A percentile compares a stretch with the other conserved stretches of the same genome.
Conservation (phyloP, 768 basidiomycete genomes). For the Glaciozyma antarctica region DNA sequence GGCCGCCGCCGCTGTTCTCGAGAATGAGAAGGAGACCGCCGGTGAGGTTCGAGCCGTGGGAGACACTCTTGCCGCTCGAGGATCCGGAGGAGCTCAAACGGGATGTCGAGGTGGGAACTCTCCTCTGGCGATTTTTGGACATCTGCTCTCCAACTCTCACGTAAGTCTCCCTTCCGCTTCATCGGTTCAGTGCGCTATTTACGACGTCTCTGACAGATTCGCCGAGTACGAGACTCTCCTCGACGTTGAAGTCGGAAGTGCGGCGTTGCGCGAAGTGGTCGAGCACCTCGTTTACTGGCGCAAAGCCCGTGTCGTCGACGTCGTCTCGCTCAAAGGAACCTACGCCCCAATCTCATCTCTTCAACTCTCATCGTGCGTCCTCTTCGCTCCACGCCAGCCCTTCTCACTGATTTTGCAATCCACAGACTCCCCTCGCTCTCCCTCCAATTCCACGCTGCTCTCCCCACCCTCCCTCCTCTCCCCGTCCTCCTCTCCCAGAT, state of each 20-base stretch:
- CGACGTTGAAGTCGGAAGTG: constrained; percentile 52
- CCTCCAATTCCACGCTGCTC: constrained; percentile 54
- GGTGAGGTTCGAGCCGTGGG: constrained; percentile 67
- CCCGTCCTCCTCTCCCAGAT: constrained; percentile 65
- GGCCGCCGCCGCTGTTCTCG: constrained; percentile 26
- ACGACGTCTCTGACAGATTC: constrained; percentile 36
- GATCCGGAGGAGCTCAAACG: constrained; percentile 53
- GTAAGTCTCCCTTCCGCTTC: constrained; percentile 45
- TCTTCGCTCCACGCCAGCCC: constrained; percentile 14
- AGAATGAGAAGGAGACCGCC: constrained; percentile 39
- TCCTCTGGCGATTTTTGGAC: constrained; percentile 51
- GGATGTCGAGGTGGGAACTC: constrained; percentile 41
- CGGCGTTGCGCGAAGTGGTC: constrained; percentile 48
- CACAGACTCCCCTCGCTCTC: constrained; percentile 51
- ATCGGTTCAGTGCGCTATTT: no score
- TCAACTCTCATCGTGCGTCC: constrained; percentile 22
- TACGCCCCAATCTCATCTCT: constrained; percentile 56
- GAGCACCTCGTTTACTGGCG: constrained; percentile 84
- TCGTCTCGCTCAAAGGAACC: constrained; percentile 69
- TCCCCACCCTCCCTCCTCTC: constrained; percentile 60
- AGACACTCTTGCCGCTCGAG: constrained; percentile 70
- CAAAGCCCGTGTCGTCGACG: constrained; percentile 79
- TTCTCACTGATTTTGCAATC: constrained; percentile 4
- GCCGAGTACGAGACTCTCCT: constrained; percentile 69
- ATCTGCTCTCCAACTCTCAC: constrained; percentile 64